Conservation (phyloP, 768 basidiomycete genomes). For the Tricholoma hemisulphureum region DNA sequence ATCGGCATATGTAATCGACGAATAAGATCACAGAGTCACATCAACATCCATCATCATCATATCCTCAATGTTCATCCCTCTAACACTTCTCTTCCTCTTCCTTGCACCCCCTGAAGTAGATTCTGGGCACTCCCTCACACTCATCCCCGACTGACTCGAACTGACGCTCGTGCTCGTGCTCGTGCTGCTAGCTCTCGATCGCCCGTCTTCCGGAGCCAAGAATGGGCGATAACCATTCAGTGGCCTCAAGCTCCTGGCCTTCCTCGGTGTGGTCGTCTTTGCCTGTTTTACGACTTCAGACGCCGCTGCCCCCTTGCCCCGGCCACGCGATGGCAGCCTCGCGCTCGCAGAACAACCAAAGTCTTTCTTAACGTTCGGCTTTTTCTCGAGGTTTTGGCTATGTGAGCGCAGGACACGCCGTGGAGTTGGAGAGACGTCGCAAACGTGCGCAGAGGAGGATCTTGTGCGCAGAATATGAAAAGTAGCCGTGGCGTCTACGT, state of each 20-base stretch:
- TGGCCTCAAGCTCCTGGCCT: conserved; percentile 14
- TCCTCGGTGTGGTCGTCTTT: conserved; percentile 10
- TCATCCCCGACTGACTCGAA: not conserved
- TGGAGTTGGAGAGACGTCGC: conserved; percentile 10
- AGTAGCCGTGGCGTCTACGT: conserved; percentile 17
- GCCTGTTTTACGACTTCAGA: not conserved
- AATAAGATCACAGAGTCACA: too few relatives aligned
- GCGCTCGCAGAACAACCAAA: not conserved
- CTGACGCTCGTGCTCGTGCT: not conserved
- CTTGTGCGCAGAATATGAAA: conserved; percentile 11
- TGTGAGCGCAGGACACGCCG: conserved; percentile 17
- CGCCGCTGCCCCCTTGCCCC: too few relatives aligned
- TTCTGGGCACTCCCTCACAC: not conserved
- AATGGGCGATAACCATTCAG: not conserved
- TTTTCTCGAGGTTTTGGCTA: conserved; percentile 9
- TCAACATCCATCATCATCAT: conserved; percentile 9
- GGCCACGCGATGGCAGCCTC: not conserved
- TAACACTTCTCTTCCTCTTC: conserved; percentile 14
- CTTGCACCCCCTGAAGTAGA: not conserved
- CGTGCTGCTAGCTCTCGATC: not conserved
- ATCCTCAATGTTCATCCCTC: conserved; percentile 10
- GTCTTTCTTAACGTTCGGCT: conserved; percentile 9
- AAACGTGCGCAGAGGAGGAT: not conserved
- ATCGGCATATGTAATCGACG: too few relatives aligned
- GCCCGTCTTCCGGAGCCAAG: not conserved